A percentile compares a stretch with the other conserved stretches of the same genome.
phyloP scores from a whole-genome alignment of 257 asterid genomes.

The Apocynum venetum region DNA sequence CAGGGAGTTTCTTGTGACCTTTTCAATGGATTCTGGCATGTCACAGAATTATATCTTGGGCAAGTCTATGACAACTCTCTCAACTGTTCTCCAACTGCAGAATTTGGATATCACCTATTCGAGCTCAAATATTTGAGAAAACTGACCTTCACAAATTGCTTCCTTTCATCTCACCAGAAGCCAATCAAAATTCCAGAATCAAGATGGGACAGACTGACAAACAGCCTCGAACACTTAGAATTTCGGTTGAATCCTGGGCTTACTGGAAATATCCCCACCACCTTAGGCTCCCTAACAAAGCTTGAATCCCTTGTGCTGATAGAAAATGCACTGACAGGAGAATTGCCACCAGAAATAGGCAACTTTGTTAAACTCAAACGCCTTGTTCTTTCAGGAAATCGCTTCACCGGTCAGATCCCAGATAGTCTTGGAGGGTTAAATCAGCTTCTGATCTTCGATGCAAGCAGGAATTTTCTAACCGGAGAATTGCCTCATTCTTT shows the following conservation, averaged over 20 bases:
- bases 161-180: constrained; percentile 20
- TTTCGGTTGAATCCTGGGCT: constrained; percentile 31
- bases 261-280: constrained; percentile 21
- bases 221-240: constrained; percentile 28
- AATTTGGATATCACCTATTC: constrained; percentile 23
- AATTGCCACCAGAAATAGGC: constrained; percentile 26
- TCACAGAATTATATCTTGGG: constrained; percentile 30
- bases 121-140: constrained; percentile 26
- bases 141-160: constrained; percentile 30
- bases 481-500: constrained; percentile 21
- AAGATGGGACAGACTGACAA: constrained; percentile 19
- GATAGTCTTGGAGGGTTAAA: constrained; percentile 19
- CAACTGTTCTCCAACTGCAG: constrained; percentile 23
- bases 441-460: constrained; percentile 27
- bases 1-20: constrained; percentile 40
- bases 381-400: constrained; percentile 27
- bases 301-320: constrained; percentile 28
- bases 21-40: constrained; percentile 36
- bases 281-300: constrained; percentile 22
- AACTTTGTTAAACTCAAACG: constrained; percentile 16
- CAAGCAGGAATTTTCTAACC: constrained; percentile 25
- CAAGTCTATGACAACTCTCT: constrained; percentile 34
- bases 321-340: constrained; percentile 27
- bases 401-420: constrained; percentile 23
- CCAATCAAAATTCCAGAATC: constrained; percentile 15